Conservation (phyloP, 2,329 filamentous ascomycete species). For the Ilyonectria mors-panacis region DNA sequence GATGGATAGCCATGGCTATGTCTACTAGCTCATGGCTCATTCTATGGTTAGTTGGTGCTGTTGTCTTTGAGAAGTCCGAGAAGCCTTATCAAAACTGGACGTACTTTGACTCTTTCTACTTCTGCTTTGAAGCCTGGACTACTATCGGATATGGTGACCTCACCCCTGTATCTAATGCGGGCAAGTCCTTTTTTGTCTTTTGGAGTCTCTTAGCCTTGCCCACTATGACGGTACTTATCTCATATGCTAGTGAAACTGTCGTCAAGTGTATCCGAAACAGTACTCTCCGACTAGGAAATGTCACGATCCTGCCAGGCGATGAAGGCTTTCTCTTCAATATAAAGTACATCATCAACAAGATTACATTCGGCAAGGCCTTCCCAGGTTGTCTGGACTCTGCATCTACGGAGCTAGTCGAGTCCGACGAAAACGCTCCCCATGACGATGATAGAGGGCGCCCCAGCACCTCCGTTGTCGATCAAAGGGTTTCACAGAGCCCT, state of each 20-base stretch:
- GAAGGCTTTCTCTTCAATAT: slow-evolving; percentile 61
- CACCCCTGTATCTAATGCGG: slow-evolving; percentile 81
- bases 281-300: slow-evolving; percentile 69
- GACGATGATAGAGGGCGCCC: slow-evolving; percentile 26
- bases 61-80: slow-evolving; percentile 76
- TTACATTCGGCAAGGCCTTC: slow-evolving; percentile 63
- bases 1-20: slow-evolving; percentile 80
- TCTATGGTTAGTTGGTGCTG: slow-evolving; percentile 86
- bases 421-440: slow-evolving; percentile 20
- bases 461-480: slow-evolving; percentile 8
- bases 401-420: slow-evolving; percentile 5
- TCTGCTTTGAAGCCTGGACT: slow-evolving; percentile 85
- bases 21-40: slow-evolving; percentile 78
- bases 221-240: slow-evolving; percentile 89
- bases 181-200: slow-evolving; percentile 91
- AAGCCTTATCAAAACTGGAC: slow-evolving; percentile 70
- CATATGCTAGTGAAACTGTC: slow-evolving; percentile 87
- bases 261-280: slow-evolving; percentile 73
- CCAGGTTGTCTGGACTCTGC: neutral
- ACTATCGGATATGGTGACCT: slow-evolving; percentile 92
- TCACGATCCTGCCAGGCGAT: slow-evolving; percentile 74
- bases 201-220: slow-evolving; percentile 91
- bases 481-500: slow-evolving; percentile 13
- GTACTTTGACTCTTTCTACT: slow-evolving; percentile 89
- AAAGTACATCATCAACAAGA: slow-evolving; percentile 58